phyloP scores from a whole-genome alignment of 78 protist genomes.

The Dictyostelium firmibasis region DNA sequence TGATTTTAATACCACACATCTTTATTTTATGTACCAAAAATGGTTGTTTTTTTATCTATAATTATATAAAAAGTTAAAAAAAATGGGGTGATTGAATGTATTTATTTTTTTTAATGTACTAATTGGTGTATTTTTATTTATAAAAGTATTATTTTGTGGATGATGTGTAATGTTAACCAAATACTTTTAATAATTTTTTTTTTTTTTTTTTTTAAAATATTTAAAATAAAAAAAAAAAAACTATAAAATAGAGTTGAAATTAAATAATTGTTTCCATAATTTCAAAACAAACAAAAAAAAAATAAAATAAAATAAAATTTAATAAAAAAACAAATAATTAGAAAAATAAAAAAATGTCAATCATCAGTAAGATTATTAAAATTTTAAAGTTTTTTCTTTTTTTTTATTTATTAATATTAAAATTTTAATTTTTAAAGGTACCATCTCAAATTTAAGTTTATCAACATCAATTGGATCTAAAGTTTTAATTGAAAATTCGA shows the following conservation, averaged over 20 bases:
- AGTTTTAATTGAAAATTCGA: not conserved
- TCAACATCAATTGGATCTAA: not conserved
- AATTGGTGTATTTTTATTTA: not conserved
- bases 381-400: not conserved
- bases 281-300: not conserved
- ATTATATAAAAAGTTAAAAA: not conserved
- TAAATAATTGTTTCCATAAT: not conserved
- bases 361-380: conserved; percentile 4
- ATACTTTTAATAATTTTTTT: not conserved
- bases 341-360: not conserved
- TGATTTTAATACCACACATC: not conserved
- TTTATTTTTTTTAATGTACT: not conserved
- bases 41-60: not conserved
- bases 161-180: not conserved
- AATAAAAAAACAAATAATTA: not conserved
- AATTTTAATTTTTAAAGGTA: not conserved
- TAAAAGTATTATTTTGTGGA: not conserved
- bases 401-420: not conserved
- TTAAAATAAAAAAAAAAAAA: not conserved
- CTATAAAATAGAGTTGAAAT: not conserved
- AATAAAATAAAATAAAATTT: not conserved
- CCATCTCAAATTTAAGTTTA: not conserved
- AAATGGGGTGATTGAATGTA: not conserved
- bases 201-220: not conserved
- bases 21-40: not conserved